A percentile compares a stretch with the other conserved stretches of the same genome.
Conservation (phyloP, 805 yeast species). For the Nakazawaea pomicola region DNA sequence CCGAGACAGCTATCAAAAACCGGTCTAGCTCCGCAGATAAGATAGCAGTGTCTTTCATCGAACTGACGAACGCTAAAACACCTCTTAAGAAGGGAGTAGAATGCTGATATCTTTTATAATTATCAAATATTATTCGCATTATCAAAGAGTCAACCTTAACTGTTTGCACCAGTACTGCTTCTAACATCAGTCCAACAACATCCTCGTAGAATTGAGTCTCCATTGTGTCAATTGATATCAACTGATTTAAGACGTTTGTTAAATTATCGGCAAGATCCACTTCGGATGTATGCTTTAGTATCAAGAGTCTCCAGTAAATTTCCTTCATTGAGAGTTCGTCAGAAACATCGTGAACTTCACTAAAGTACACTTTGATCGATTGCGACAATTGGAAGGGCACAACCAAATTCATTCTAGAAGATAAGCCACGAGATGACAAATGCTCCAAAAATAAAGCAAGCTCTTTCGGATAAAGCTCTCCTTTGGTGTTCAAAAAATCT, state of each 20-base stretch:
- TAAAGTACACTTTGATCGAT: conserved; percentile 23
- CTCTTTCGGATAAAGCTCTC: conserved; percentile 31
- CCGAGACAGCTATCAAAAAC: conserved; percentile 21
- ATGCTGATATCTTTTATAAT: conserved; percentile 23
- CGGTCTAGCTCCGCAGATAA: conserved; percentile 13
- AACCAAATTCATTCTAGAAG: conserved; percentile 15
- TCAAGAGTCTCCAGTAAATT: conserved; percentile 46
- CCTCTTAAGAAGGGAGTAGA: conserved; percentile 36
- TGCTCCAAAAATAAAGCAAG: conserved; percentile 39
- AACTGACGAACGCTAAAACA: conserved; percentile 22
- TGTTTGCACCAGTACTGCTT: conserved; percentile 25
- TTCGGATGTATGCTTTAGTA: conserved; percentile 34
- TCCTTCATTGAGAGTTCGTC: conserved; percentile 24
- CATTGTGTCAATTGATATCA: conserved; percentile 7
- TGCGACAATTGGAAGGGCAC: conserved; percentile 29
- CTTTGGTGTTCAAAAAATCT: conserved; percentile 38
- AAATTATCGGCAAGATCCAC: conserved; percentile 20
- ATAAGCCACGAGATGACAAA: conserved; percentile 23
- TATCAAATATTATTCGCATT: conserved; percentile 16
- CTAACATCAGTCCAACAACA: conserved; percentile 35
- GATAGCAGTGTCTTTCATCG: conserved; percentile 9
- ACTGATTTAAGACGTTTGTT: conserved; percentile 17
- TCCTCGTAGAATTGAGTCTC: conserved; percentile 31
- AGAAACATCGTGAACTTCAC: conserved; percentile 12
- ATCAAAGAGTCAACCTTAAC: conserved; percentile 17